phyloP scores from a whole-genome alignment of 2,329 filamentous ascomycete genomes.

The Ophiosphaerella herpotricha region DNA sequence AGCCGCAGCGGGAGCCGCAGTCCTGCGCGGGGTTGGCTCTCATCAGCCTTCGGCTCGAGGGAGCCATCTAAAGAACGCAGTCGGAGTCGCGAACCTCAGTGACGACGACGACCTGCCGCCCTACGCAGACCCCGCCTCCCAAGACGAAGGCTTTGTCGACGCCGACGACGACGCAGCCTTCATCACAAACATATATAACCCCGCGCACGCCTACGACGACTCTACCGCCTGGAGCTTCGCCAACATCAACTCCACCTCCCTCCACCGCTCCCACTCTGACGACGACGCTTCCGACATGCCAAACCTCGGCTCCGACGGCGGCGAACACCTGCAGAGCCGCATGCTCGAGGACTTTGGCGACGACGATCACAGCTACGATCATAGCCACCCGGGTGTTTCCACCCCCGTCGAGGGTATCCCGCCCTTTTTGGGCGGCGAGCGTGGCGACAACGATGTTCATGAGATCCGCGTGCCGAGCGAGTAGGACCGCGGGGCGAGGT shows the following conservation, averaged over 20 bases:
- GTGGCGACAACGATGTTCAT: constrained; percentile 27
- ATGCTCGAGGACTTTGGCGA: constrained; percentile 41
- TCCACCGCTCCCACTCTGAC: constrained; percentile 9
- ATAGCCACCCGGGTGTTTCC: constrained; percentile 15
- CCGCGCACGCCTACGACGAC: constrained; percentile 10
- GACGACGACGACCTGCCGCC: constrained; percentile 26
- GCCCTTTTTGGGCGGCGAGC: constrained; percentile 11
- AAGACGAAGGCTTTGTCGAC: constrained; percentile 22
- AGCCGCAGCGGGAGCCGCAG: constrained; percentile 68
- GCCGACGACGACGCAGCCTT: constrained; percentile 1
- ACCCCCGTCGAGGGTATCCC: constrained; percentile 29
- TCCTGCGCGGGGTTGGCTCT: constrained; percentile 44
- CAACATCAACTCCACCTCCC: constrained; percentile 1
- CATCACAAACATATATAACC: constrained; percentile 1
- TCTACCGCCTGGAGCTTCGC: constrained; percentile 30
- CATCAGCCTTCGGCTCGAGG: constrained; percentile 33
- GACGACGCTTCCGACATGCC: constrained; percentile 30
- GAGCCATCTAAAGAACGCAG: constrained; percentile 42
- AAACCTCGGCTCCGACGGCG: constrained; percentile 23
- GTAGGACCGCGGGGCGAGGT: not conserved
- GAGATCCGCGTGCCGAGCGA: constrained; percentile 22
- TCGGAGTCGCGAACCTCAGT: constrained; percentile 38
- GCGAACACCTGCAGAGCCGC: constrained; percentile 19
- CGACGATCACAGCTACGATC: constrained; percentile 17
- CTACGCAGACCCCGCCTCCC: constrained; percentile 18